These are phyloP conservation scores for Fusarium circinatum DNA, from an alignment of 2,329 filamentous ascomycete species.

Conservation along the genomic window DNA sequence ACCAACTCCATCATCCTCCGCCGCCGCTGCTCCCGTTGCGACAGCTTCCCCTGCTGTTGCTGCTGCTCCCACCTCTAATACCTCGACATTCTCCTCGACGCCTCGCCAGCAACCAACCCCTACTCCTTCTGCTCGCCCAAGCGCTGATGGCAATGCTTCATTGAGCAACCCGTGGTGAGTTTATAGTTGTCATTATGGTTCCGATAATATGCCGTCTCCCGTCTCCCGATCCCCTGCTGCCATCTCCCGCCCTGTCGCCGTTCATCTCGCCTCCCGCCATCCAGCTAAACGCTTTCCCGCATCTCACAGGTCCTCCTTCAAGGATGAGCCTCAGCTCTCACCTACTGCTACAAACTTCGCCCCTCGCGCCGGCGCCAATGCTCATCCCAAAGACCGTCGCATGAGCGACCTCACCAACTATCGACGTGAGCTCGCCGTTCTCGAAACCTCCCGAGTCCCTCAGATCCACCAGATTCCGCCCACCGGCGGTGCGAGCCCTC, in stretches of 20 bases:
- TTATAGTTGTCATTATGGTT: background rate
- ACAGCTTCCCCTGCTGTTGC: slow-evolving; percentile 30
- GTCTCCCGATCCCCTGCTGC: slow-evolving; percentile 29
- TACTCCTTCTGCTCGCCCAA: slow-evolving; percentile 30
- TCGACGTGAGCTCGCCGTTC: slow-evolving; percentile 75
- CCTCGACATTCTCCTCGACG: slow-evolving; percentile 23
- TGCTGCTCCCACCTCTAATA: slow-evolving; percentile 15
- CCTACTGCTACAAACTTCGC: slow-evolving; percentile 58
- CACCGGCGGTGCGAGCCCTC: slow-evolving; percentile 62
- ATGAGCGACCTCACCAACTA: slow-evolving; percentile 74
- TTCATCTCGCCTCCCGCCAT: slow-evolving; percentile 27
- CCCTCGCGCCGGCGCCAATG: slow-evolving; percentile 54
- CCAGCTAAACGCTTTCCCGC: slow-evolving; percentile 37
- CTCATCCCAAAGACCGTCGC: slow-evolving; percentile 62
- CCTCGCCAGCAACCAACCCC: slow-evolving; percentile 33
- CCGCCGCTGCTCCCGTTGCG: slow-evolving; percentile 30
- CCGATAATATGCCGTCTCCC: slow-evolving; percentile 23
- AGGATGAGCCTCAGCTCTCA: slow-evolving; percentile 59
- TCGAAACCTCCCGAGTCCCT: slow-evolving; percentile 71
- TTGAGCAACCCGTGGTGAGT: slow-evolving; percentile 45
- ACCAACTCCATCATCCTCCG: slow-evolving; percentile 31
- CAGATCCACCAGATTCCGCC: slow-evolving; percentile 65
- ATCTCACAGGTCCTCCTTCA: slow-evolving; percentile 42
- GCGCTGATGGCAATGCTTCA: slow-evolving; percentile 40
- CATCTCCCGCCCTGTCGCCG: slow-evolving; percentile 28